Conservation (phyloP, 768 basidiomycete species). For the Floccularia luteovirens region DNA sequence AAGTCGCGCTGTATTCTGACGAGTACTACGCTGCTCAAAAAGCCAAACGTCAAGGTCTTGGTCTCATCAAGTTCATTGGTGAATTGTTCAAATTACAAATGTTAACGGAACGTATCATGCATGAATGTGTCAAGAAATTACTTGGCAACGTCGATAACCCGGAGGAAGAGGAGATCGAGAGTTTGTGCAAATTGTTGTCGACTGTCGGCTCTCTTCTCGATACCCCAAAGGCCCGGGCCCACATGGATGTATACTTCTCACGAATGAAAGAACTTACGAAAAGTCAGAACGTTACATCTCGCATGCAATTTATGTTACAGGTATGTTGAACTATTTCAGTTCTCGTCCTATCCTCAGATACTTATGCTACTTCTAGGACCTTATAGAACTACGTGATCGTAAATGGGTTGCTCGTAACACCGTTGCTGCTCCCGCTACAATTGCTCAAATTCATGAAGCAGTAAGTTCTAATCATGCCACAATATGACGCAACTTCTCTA, state of each 20-base stretch:
- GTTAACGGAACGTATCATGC: conserved; percentile 97
- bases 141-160: conserved; percentile 90
- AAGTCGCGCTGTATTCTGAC: conserved; percentile 81
- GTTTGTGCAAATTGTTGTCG: conserved; percentile 84
- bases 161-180: conserved; percentile 97
- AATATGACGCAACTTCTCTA: conserved; percentile 3
- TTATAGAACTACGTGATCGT: conserved; percentile 80
- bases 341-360: conserved; percentile 5
- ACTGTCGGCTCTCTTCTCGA: conserved; percentile 87
- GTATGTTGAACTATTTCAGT: conserved; percentile 32
- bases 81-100: conserved; percentile 99
- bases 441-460: conserved; percentile 82
- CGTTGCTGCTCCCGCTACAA: conserved; percentile 75
- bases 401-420: conserved; percentile 73
- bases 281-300: conserved; percentile 67
- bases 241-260: conserved; percentile 90
- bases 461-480: conserved; percentile 36
- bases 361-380: conserved; percentile 48
- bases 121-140: conserved; percentile 95
- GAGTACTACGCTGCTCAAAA: conserved; percentile 96
- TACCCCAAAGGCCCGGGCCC: conserved; percentile 68
- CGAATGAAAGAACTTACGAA: conserved; percentile 81
- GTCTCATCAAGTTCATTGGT: conserved; percentile 96
- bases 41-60: conserved; percentile 94
- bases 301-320: conserved; percentile 95